Base-by-base conservation (phyloP, 1,284 basidiomycete species). In the Tilletiopsis washingtonensis region DNA sequence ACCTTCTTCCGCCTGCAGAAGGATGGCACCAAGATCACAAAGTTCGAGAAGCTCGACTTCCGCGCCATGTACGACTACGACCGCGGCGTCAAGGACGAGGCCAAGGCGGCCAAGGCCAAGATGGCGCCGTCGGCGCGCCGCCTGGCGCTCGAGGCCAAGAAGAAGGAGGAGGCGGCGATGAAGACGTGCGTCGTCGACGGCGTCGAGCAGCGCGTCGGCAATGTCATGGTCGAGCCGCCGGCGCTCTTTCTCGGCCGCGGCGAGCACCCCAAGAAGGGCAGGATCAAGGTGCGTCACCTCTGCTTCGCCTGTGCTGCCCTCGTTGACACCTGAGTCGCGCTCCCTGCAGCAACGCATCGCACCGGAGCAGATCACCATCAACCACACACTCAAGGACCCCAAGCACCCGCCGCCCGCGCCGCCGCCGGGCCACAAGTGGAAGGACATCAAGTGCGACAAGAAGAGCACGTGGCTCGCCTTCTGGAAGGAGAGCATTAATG, bases 171-270 rank as follows among this genome's bases (percentile, higher is more conserved):
- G 74, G 82, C 81, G 43, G 85, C 85, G 56, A 97, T 90, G 75
- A 84, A 82, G 40, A 81, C 81, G 32, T 97, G 93, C 74, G 67
- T 84, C 14, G 82, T 99, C 39, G 91, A 99, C 68, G 93, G 91
- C 20, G 83, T 91, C 47, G 91, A 91, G 75, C 94, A 99, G 77
- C 96, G 94, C 74, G 83, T 96, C 46, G 94, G 94, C 49, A 98
- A 98, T 77, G 97, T 98, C 79, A 83, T 91, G 61, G 84, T 97
- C 44, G 94, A 99, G 79, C 94, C 94, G 70, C 94, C 94, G 17
- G 90, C 91, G 38, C 78, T 98, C 39, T 99, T 98, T 78, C 81
- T 93, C 75, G 94, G 94, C 53, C 91, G 94, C 61, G 94, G 94
- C 53, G 90, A 96, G 66, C 94, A 99, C 75, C 94, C 94, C 1